Evolutionary conservation across 352 stramenopile species (phyloP).

Genomic region (Phytophthora parvispora): DNA sequence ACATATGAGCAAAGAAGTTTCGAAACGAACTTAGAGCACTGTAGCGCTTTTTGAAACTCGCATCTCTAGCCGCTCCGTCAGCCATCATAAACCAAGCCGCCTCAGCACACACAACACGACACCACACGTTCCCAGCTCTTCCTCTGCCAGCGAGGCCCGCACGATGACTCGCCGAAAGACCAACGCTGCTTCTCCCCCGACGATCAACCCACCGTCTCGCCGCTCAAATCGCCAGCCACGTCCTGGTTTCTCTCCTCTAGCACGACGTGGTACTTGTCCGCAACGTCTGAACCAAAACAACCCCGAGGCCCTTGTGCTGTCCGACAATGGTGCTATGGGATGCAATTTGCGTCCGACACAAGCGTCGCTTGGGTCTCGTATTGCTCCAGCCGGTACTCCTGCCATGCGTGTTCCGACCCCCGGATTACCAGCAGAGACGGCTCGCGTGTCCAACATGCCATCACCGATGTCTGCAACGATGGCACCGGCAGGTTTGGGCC

Average conservation of each 20-base stretch:
- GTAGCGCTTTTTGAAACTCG: neutral
- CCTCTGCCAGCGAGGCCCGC: neutral
- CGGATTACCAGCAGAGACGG: neutral
- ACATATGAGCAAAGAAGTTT: neutral
- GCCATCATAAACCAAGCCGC: neutral
- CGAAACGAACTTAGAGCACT: neutral
- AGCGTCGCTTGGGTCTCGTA: too few species aligned
- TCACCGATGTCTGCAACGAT: neutral
- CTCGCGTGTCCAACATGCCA: neutral
- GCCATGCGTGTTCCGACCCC: neutral
- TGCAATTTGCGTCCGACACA: neutral
- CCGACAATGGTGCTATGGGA: neutral
- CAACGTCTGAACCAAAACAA: neutral
- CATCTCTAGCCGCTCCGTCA: neutral
- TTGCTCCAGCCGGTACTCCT: neutral
- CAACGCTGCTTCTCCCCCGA: neutral
- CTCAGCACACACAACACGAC: neutral
- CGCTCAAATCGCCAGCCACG: neutral
- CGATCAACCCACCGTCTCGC: neutral
- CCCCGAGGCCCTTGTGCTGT: neutral
- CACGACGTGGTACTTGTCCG: neutral
- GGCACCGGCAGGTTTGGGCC: neutral
- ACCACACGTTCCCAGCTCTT: neutral
- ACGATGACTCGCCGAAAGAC: neutral
- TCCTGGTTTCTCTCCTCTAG: neutral